phyloP scores from a whole-genome alignment of 768 basidiomycete species.

The Dictyophora rubrovolvata region DNA sequence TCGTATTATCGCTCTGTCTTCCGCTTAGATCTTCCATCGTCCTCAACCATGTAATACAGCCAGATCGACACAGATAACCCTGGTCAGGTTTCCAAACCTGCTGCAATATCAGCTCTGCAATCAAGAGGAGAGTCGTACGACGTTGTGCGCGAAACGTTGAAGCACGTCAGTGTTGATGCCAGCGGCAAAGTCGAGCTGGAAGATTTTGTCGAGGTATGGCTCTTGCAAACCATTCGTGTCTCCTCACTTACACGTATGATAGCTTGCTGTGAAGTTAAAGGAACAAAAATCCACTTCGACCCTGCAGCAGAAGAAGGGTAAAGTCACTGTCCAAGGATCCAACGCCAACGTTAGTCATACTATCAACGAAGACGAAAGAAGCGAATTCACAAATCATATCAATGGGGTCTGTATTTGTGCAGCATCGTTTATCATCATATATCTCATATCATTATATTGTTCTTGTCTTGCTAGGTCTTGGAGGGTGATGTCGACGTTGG shows the following conservation, averaged over 20 bases:
- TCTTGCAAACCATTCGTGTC: not conserved
- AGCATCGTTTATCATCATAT: not conserved
- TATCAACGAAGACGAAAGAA: slow-evolving; percentile 91
- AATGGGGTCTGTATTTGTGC: slow-evolving; percentile 57
- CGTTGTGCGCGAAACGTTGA: slow-evolving; percentile 79
- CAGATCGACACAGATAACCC: slow-evolving; percentile 68
- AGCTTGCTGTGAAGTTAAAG: slow-evolving; percentile 77
- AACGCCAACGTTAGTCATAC: slow-evolving; percentile 95
- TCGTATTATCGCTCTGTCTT: slow-evolving; percentile 24
- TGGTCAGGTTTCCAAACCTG: slow-evolving; percentile 73
- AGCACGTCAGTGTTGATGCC: slow-evolving; percentile 88
- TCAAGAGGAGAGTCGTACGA: slow-evolving; percentile 84
- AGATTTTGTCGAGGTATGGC: slow-evolving; percentile 92
- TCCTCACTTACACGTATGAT: not conserved
- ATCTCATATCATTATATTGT: slow-evolving; percentile 9
- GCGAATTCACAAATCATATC: slow-evolving; percentile 98
- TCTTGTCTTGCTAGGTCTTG: slow-evolving; percentile 79
- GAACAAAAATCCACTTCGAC: slow-evolving; percentile 20
- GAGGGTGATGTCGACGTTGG: slow-evolving; percentile 84
- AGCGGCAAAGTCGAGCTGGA: slow-evolving; percentile 95
- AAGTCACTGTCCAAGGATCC: slow-evolving; percentile 89
- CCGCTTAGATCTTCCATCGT: slow-evolving; percentile 10
- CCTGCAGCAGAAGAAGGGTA: slow-evolving; percentile 65
- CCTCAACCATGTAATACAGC: slow-evolving; percentile 28
- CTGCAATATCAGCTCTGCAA: slow-evolving; percentile 71